phyloP scores from a whole-genome alignment of 176 grass and related monocot genomes.

The Alloteropsis semialata region DNA sequence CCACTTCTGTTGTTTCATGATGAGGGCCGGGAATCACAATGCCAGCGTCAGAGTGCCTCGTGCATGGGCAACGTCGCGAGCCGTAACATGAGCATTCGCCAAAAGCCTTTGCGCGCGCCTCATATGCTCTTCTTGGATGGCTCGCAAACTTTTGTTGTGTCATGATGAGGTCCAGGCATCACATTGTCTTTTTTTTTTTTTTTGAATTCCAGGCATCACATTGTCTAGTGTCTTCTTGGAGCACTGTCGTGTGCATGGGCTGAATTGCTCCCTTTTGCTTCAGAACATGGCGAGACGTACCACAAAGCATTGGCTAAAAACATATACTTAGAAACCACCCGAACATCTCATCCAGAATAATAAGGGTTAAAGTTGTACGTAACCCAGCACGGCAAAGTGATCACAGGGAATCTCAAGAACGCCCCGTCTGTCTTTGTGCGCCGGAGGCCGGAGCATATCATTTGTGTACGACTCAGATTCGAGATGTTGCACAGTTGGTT shows the following conservation, averaged over 20 bases:
- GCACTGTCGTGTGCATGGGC: background rate
- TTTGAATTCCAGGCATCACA: slow-evolving; percentile 18
- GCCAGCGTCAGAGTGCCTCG: background rate
- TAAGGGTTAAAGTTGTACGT: background rate
- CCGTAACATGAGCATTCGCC: too few species aligned
- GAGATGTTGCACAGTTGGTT: background rate
- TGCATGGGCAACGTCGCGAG: slow-evolving; percentile 2
- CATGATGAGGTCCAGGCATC: slow-evolving; percentile 13
- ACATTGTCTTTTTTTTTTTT: too few species aligned
- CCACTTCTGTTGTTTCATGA: slow-evolving; percentile 14
- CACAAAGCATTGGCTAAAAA: background rate
- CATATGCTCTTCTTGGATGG: background rate
- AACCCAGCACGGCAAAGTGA: slow-evolving; percentile 26
- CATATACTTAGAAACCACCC: background rate
- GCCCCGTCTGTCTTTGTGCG: background rate
- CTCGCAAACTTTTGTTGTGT: background rate
- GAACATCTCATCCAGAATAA: slow-evolving; percentile 13
- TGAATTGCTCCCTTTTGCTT: background rate
- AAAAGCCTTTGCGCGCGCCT: background rate
- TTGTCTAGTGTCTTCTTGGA: background rate
- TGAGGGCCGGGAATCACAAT: background rate
- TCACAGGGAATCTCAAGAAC: slow-evolving; percentile 22
- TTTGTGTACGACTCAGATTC: slow-evolving; percentile 39
- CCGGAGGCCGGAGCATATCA: slow-evolving; percentile 1
- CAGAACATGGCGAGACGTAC: slow-evolving; percentile 1